Evolutionary conservation across 768 basidiomycete genomes (phyloP).

Genomic region (Pulveroboletus sp.): DNA sequence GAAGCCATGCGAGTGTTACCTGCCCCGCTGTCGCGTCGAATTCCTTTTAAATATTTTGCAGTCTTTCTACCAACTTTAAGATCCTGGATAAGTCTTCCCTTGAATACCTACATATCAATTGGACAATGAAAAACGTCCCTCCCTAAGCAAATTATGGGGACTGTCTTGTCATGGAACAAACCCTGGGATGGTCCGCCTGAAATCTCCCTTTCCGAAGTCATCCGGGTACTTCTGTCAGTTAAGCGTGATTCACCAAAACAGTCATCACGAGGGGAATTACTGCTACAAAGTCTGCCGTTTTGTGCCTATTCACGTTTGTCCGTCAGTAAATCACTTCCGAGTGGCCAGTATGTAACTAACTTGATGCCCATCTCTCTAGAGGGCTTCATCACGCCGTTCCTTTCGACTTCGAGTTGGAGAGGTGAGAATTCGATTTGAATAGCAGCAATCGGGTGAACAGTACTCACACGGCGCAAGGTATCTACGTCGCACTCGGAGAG

Average conservation of each 20-base stretch:
- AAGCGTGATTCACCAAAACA: background rate
- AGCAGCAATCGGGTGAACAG: constrained; percentile 46
- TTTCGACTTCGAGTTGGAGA: constrained; percentile 45
- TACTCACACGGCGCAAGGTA: constrained; percentile 47
- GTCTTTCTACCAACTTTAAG: too few relatives aligned
- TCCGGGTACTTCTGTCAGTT: constrained; percentile 28
- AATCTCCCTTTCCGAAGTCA: constrained; percentile 30
- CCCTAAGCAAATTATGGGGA: background rate
- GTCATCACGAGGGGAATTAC: background rate
- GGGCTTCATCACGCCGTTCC: constrained; percentile 39
- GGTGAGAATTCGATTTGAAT: constrained; percentile 51
- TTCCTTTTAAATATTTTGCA: constrained; percentile 26
- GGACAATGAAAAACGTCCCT: too few relatives aligned
- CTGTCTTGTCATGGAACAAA: constrained; percentile 18
- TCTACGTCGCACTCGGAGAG: constrained; percentile 47
- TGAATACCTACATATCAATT: too few relatives aligned
- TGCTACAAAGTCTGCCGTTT: too few relatives aligned
- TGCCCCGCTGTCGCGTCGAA: constrained; percentile 36
- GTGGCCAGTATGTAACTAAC: constrained; percentile 48
- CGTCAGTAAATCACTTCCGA: constrained; percentile 50
- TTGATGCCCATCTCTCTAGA: constrained; percentile 46
- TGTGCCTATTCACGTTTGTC: constrained; percentile 33
- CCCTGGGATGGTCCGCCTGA: constrained; percentile 21
- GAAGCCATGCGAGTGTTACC: constrained; percentile 38
- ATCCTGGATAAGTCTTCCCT: too few relatives aligned